These are phyloP conservation scores for Glutinoglossum americanum DNA, from an alignment of 495 filamentous ascomycete genomes.

Conservation along the genomic window DNA sequence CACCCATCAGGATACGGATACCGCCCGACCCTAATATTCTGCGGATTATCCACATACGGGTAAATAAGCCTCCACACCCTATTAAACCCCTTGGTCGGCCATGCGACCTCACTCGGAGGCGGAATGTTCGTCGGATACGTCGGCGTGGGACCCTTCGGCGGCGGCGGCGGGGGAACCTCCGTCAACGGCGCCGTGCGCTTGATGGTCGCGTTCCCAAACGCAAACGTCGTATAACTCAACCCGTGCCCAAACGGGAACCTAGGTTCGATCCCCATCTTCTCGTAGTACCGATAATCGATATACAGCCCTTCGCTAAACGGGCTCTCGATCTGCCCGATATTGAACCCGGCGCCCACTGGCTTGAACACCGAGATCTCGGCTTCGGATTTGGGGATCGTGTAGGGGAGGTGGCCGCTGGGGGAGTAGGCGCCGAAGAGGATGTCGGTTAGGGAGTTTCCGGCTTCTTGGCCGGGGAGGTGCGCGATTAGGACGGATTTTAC, in stretches of 20 bases:
- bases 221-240: slow-evolving; percentile 60
- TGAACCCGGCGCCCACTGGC: slow-evolving; percentile 15
- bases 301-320: slow-evolving; percentile 57
- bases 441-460: slow-evolving; percentile 50
- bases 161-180: too few relatives aligned
- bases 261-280: slow-evolving; percentile 41
- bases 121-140: too few relatives aligned
- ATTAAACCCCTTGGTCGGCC: too few relatives aligned
- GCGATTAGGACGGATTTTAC: slow-evolving; percentile 88
- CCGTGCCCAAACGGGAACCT: slow-evolving; percentile 63
- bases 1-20: too few relatives aligned
- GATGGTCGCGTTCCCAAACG: slow-evolving; percentile 38
- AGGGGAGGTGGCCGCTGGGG: slow-evolving; percentile 71
- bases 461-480: slow-evolving; percentile 79
- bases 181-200: too few relatives aligned
- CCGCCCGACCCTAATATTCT: too few relatives aligned
- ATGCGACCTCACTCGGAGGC: too few relatives aligned
- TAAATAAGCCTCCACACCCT: too few relatives aligned
- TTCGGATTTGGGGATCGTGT: slow-evolving; percentile 63
- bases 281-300: slow-evolving; percentile 82
- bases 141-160: too few relatives aligned
- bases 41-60: too few relatives aligned
- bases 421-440: slow-evolving; percentile 74
- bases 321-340: slow-evolving; percentile 28
- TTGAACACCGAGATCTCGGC: slow-evolving; percentile 24